Evolutionary conservation across 2,329 filamentous ascomycete genomes (phyloP).

Genomic region (Plenodomus tracheiphilus): DNA sequence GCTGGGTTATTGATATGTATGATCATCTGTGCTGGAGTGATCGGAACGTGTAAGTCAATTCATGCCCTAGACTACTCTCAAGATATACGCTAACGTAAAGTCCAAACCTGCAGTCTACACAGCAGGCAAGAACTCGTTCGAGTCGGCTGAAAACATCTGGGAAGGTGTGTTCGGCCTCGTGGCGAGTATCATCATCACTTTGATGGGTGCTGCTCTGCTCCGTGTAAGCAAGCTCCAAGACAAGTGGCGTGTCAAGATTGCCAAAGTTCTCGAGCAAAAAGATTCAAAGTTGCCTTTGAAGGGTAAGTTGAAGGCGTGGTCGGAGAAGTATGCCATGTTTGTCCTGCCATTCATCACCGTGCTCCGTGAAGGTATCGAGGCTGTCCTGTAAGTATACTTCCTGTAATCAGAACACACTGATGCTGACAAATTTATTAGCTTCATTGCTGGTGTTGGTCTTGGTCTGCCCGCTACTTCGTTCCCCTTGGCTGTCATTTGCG

Average conservation of each 20-base stretch:
- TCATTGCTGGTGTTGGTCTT: conserved; percentile 82
- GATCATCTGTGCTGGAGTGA: conserved; percentile 65
- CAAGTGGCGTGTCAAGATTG: conserved; percentile 85
- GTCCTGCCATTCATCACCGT: conserved; percentile 84
- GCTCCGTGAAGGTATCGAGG: conserved; percentile 83
- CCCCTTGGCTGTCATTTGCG: conserved; percentile 74
- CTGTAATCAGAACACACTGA: neutral
- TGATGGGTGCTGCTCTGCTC: conserved; percentile 79
- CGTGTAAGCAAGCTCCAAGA: conserved; percentile 81
- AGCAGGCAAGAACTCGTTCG: conserved; percentile 68
- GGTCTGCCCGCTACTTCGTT: conserved; percentile 74
- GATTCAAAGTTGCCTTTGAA: conserved; percentile 46
- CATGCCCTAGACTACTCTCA: too few relatives aligned
- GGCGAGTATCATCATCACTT: conserved; percentile 76
- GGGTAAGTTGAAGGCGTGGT: conserved; percentile 62
- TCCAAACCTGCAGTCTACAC: conserved; percentile 61
- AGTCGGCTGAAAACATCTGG: conserved; percentile 72
- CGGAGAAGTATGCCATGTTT: conserved; percentile 85
- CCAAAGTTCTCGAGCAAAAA: conserved; percentile 65
- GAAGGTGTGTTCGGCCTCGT: conserved; percentile 78
- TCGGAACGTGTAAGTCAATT: conserved; percentile 54
- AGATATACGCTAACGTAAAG: too few relatives aligned
- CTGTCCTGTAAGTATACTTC: conserved; percentile 60
- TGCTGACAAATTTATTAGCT: conserved; percentile 43
- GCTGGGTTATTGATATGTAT: conserved; percentile 67